These are phyloP conservation scores for Nidularia sp. DNA, from an alignment of 768 basidiomycete genomes.

Conservation along the genomic window DNA sequence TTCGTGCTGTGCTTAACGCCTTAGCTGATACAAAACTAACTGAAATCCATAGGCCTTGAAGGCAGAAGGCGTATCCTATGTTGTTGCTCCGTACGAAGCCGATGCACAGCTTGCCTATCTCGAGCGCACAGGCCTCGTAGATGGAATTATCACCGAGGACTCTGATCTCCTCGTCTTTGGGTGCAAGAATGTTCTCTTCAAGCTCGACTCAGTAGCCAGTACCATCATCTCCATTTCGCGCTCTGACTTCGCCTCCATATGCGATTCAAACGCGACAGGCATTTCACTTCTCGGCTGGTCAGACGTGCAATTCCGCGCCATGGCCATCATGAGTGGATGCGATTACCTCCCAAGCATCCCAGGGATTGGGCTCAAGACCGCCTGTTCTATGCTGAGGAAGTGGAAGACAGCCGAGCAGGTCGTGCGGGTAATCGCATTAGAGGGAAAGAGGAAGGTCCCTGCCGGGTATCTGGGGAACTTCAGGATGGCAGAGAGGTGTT, in stretches of 20 bases:
- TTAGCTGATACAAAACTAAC: not conserved
- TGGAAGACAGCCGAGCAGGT: slow-evolving; percentile 86
- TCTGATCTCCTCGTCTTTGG: slow-evolving; percentile 97
- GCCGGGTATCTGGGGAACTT: slow-evolving; percentile 71
- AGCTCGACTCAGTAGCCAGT: slow-evolving; percentile 68
- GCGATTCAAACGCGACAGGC: slow-evolving; percentile 38
- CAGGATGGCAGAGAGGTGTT: slow-evolving; percentile 83
- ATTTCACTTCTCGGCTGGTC: slow-evolving; percentile 88
- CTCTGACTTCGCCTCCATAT: slow-evolving; percentile 49
- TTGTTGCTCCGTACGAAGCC: slow-evolving; percentile 98
- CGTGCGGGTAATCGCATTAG: slow-evolving; percentile 67
- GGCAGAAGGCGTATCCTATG: slow-evolving; percentile 75
- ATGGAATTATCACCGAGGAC: slow-evolving; percentile 95
- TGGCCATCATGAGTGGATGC: slow-evolving; percentile 92
- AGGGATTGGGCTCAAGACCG: slow-evolving; percentile 93
- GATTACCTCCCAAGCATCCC: slow-evolving; percentile 90
- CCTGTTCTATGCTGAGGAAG: slow-evolving; percentile 75
- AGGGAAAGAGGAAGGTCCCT: slow-evolving; percentile 84
- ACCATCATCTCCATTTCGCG: slow-evolving; percentile 68
- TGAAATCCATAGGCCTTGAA: slow-evolving; percentile 64
- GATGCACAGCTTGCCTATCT: slow-evolving; percentile 96
- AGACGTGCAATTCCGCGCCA: slow-evolving; percentile 84
- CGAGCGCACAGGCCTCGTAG: slow-evolving; percentile 75
- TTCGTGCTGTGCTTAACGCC: slow-evolving; percentile 5
- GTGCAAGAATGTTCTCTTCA: slow-evolving; percentile 90